A percentile compares a stretch with the other conserved stretches of the same genome.
phyloP scores from a whole-genome alignment of 805 yeast genomes.

The Lipomyces oligophaga region DNA sequence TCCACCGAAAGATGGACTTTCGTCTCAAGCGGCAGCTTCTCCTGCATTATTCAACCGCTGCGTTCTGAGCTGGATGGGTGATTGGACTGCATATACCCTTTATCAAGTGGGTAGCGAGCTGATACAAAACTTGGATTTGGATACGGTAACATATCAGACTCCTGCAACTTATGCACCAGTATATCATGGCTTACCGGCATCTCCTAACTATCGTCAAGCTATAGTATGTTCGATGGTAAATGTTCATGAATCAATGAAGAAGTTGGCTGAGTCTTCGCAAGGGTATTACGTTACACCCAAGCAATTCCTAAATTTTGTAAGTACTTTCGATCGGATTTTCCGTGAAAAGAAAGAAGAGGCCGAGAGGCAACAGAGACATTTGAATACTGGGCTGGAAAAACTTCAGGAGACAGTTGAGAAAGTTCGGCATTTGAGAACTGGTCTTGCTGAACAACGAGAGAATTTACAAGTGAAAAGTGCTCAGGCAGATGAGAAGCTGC shows the following conservation, averaged over 20 bases:
- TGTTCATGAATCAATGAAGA: conserved; percentile 42
- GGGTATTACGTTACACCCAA: conserved; percentile 46
- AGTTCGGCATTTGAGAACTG: conserved; percentile 56
- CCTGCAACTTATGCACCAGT: conserved; percentile 35
- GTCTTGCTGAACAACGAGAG: conserved; percentile 51
- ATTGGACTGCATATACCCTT: conserved; percentile 59
- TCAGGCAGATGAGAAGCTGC: conserved; percentile 68
- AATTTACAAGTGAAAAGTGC: conserved; percentile 53
- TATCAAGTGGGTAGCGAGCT: conserved; percentile 47
- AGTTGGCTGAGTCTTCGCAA: conserved; percentile 1
- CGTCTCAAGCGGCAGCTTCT: conserved; percentile 57
- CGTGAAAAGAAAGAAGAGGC: conserved; percentile 45
- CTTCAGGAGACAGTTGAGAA: conserved; percentile 71
- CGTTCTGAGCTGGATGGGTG: conserved; percentile 84
- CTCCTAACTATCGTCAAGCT: conserved; percentile 42
- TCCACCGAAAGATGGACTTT: conserved; percentile 44
- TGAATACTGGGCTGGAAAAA: conserved; percentile 68
- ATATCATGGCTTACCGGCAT: conserved; percentile 19
- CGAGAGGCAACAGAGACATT: conserved; percentile 67
- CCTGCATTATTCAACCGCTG: conserved; percentile 90
- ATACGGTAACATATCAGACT: conserved; percentile 42
- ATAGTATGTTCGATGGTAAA: conserved; percentile 47
- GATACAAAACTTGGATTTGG: conserved; percentile 51
- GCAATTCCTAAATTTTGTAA: conserved; percentile 50
- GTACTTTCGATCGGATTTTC: conserved; percentile 40